phyloP scores from a whole-genome alignment of 352 stramenopile species.

The Lagenidium sp. region DNA sequence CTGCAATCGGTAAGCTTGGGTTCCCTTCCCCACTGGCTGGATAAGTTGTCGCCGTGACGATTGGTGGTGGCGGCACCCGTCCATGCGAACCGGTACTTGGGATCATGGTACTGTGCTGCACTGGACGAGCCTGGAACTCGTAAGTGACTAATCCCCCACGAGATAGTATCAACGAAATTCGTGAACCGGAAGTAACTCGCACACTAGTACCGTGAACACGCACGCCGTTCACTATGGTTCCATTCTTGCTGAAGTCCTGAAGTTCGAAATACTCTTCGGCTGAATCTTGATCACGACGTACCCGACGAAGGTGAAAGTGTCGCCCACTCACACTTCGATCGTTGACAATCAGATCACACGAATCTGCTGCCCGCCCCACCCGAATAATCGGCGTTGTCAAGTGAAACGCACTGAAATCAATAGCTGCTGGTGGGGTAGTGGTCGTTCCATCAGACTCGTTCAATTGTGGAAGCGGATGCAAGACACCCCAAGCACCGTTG shows the following conservation, averaged over 20 bases:
- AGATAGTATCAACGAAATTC: constrained; percentile 82
- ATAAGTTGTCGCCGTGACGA: constrained; percentile 33
- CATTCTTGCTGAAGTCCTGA: constrained; percentile 87
- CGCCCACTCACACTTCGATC: constrained; percentile 80
- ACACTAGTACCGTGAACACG: constrained; percentile 74
- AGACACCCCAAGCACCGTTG: constrained; percentile 64
- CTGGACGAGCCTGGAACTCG: constrained; percentile 85
- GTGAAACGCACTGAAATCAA: constrained; percentile 54
- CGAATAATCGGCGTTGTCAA: constrained; percentile 62
- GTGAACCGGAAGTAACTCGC: constrained; percentile 51
- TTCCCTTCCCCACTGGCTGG: constrained; percentile 15
- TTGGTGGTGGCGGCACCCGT: constrained; percentile 31
- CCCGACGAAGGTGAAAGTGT: constrained; percentile 74
- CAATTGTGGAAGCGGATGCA: constrained; percentile 61
- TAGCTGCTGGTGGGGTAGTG: neutral
- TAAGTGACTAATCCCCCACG: constrained; percentile 78
- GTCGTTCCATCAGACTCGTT: constrained; percentile 42
- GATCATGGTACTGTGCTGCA: constrained; percentile 10
- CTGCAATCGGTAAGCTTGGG: constrained; percentile 30
- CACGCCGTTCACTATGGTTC: constrained; percentile 85
- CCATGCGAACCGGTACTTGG: neutral
- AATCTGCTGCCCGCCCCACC: constrained; percentile 70
- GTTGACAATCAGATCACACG: constrained; percentile 84
- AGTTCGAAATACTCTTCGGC: constrained; percentile 67
- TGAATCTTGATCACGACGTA: constrained; percentile 39